phyloP scores from a whole-genome alignment of 441 rosid genomes.

The Metrosideros polymorpha region DNA sequence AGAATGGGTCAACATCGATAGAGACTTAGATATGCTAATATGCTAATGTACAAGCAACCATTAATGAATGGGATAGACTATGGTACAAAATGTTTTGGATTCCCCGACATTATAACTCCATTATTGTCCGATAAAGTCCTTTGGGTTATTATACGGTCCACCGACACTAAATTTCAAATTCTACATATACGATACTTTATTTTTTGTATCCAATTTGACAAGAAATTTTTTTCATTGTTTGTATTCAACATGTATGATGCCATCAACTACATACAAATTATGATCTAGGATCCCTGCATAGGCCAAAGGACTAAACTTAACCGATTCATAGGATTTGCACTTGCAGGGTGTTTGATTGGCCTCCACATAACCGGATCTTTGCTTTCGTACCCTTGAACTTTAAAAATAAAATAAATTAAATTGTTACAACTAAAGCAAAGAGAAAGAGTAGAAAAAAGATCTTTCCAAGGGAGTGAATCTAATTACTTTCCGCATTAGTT shows the following conservation, averaged over 20 bases:
- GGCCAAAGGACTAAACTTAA: not conserved
- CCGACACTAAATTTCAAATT: not conserved
- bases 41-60: not conserved
- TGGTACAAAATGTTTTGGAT: not conserved
- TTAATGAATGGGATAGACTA: not conserved
- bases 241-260: not conserved
- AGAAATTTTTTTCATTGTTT: not conserved
- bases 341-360: not conserved
- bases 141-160: not conserved
- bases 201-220: not conserved
- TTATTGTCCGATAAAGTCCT: not conserved
- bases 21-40: not conserved
- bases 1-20: not conserved
- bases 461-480: not conserved
- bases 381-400: not conserved
- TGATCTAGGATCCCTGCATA: rapidly evolving
- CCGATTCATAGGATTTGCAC: not conserved
- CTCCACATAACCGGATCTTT: not conserved
- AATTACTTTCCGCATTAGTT: not conserved
- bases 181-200: not conserved
- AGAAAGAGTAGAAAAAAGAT: not conserved
- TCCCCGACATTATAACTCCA: not conserved
- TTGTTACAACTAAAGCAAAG: not conserved
- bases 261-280: not conserved
- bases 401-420: not conserved